A percentile compares a stretch with the other conserved stretches of the same genome.
These are phyloP conservation scores for Dorcoceras hygrometricum DNA, from an alignment of 257 asterid species.

Conservation along the genomic window DNA sequence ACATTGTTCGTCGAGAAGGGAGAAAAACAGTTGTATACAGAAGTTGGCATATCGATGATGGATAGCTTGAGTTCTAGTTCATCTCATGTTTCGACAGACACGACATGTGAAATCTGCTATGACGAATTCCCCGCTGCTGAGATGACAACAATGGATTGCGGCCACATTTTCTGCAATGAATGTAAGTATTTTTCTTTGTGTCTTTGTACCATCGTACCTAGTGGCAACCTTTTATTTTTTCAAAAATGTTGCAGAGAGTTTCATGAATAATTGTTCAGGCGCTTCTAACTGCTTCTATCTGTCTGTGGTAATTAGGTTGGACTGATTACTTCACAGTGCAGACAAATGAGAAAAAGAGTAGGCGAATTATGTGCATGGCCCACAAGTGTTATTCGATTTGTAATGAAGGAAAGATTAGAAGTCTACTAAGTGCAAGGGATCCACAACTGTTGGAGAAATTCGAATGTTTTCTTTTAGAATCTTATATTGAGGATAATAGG, in stretches of 20 bases:
- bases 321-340: conserved; percentile 47
- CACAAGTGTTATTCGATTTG: conserved; percentile 55
- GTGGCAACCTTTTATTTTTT: too few relatives aligned
- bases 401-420: conserved; percentile 47
- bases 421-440: conserved; percentile 39
- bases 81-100: conserved; percentile 14
- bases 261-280: too few relatives aligned
- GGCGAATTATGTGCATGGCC: conserved; percentile 55
- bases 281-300: neutral
- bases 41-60: conserved; percentile 41
- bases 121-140: conserved; percentile 37
- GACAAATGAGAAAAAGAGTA: conserved; percentile 58
- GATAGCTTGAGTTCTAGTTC: conserved; percentile 17
- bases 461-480: conserved; percentile 51
- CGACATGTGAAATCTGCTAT: conserved; percentile 47
- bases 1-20: conserved; percentile 47
- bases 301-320: conserved; percentile 49
- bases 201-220: too few relatives aligned
- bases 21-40: conserved; percentile 32
- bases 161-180: conserved; percentile 60
- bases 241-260: too few relatives aligned
- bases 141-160: conserved; percentile 54
- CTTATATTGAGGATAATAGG: conserved; percentile 60
- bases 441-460: conserved; percentile 46
- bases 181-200: conserved; percentile 43